Evolutionary conservation across 2,329 filamentous ascomycete species (phyloP).

Genomic region (Spiromastix sp.): DNA sequence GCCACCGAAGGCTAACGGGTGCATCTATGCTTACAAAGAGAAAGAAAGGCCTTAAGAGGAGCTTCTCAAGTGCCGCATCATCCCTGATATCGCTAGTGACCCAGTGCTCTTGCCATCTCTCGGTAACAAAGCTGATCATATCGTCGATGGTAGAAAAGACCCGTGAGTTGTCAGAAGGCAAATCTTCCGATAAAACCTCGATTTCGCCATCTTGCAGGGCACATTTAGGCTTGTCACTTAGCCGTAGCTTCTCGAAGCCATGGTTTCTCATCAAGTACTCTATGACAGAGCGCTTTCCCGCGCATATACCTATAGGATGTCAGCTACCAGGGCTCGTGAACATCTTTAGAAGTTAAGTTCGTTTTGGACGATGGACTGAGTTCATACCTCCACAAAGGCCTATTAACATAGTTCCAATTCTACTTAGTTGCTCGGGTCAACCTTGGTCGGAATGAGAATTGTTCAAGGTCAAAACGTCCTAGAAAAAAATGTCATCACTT

Average conservation of each 20-base stretch:
- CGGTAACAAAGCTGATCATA: conserved; percentile 77
- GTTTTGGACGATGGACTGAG: too few relatives aligned
- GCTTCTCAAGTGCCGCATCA: conserved; percentile 60
- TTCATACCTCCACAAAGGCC: conserved; percentile 42
- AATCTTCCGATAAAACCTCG: conserved; percentile 2
- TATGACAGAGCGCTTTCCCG: conserved; percentile 83
- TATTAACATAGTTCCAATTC: conserved; percentile 42
- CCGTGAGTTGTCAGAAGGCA: conserved; percentile 7
- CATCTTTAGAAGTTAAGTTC: too few relatives aligned
- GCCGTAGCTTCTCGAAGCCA: conserved; percentile 63
- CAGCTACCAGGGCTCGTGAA: too few relatives aligned
- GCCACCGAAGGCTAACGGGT: conserved; percentile 74
- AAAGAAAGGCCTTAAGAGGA: conserved; percentile 80
- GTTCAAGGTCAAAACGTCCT: too few relatives aligned
- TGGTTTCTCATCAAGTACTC: conserved; percentile 78
- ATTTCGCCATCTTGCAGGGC: conserved; percentile 8
- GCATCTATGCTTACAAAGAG: conserved; percentile 86
- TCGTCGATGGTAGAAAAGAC: conserved; percentile 53
- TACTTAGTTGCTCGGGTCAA: not conserved
- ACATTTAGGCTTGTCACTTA: conserved; percentile 33
- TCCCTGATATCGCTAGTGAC: conserved; percentile 76
- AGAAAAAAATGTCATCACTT: too few relatives aligned
- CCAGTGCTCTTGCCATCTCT: conserved; percentile 71
- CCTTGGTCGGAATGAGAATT: too few relatives aligned
- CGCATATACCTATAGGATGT: conserved; percentile 68